Base-by-base conservation (phyloP, 2,329 filamentous ascomycete species). In the Botrytis paeoniae region DNA sequence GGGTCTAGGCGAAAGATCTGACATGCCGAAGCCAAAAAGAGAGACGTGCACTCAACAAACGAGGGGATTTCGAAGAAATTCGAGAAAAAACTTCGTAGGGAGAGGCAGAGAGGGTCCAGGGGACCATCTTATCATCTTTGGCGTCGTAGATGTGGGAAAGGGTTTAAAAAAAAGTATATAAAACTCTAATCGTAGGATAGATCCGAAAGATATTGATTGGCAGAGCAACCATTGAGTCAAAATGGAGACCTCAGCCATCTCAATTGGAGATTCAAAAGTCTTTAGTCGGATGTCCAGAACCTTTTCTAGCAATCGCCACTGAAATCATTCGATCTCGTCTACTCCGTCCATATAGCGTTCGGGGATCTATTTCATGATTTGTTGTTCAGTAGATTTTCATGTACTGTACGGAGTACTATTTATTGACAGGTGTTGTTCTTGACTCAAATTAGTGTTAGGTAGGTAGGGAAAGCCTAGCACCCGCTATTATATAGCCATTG, bases 41-140 rank as follows among this genome's bases (percentile, higher is more conserved):
- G 77, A 76, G 76, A 77, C 75, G 77, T 78, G 77, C 77, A 65
- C 73, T 45, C 41, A 18, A 32, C 20, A 70, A 63, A 63, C 72
- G 74, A 76, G 74, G 70, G 73, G 48, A 62, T 48, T 62, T 48
- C 20, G n/a, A 29, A 35, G 35, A 57, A 57, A 57, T 57, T 32
- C 29, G 51, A 35, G 22, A 66, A 39, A 39, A n/a, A 48, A n/a
- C 18, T 64, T 48, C 25, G 14, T 37, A 32, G 25, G 35, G 59
- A 25, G 59, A 61, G 59, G 59, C 59, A 22, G 32, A 45, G 39
- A 64, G 39, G 39, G 35, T 39, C 60, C 12, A 61, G 29, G 32
- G 57, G 57, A 35, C 57, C 32, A 60, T 60, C 57, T 60, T 60
- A 35, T 32, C 35, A 39, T 39, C 9, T 20, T 45, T 54, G 64